Conservation (phyloP, 1,139 yeast genomes). For the Magnusiomyces clavatus region DNA sequence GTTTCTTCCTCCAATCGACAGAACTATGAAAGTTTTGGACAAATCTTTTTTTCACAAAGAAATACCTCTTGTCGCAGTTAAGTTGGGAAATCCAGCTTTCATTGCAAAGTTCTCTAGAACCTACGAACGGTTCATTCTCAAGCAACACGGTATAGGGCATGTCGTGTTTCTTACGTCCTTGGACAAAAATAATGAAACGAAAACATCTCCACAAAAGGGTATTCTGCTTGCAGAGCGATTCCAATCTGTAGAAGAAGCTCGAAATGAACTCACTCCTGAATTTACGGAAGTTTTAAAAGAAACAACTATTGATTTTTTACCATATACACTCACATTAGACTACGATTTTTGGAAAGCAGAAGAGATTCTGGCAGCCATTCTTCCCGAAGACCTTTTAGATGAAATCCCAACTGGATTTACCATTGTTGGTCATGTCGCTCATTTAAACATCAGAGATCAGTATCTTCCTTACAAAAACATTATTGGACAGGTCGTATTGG, state of each 20-base stretch:
- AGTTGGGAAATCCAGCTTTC: conserved; percentile 61
- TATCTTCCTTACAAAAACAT: conserved; percentile 73
- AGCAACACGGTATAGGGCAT: conserved; percentile 57
- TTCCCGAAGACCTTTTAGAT: conserved; percentile 62
- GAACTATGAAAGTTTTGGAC: conserved; percentile 60
- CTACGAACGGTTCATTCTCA: conserved; percentile 49
- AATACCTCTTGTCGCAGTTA: conserved; percentile 56
- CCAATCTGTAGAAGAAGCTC: conserved; percentile 35
- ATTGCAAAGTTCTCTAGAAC: conserved; percentile 39
- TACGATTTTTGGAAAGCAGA: conserved; percentile 89
- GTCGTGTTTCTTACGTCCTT: conserved; percentile 40
- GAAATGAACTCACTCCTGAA: conserved; percentile 35
- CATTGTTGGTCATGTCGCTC: conserved; percentile 94
- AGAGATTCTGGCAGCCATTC: conserved; percentile 65
- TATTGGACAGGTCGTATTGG: conserved; percentile 86
- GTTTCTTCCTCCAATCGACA: conserved; percentile 54
- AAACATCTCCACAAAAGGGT: conserved; percentile 39
- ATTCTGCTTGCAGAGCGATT: conserved; percentile 55
- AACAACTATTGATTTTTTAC: conserved; percentile 38
- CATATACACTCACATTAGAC: conserved; percentile 51
- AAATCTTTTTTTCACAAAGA: conserved; percentile 50
- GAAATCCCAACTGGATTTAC: conserved; percentile 91
- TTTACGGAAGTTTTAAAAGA: conserved; percentile 43
- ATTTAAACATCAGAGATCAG: conserved; percentile 75
- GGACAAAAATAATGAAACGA: conserved; percentile 24